phyloP scores from a whole-genome alignment of 2,329 filamentous ascomycete genomes.

The Cladosporium austrohemisphaericum region DNA sequence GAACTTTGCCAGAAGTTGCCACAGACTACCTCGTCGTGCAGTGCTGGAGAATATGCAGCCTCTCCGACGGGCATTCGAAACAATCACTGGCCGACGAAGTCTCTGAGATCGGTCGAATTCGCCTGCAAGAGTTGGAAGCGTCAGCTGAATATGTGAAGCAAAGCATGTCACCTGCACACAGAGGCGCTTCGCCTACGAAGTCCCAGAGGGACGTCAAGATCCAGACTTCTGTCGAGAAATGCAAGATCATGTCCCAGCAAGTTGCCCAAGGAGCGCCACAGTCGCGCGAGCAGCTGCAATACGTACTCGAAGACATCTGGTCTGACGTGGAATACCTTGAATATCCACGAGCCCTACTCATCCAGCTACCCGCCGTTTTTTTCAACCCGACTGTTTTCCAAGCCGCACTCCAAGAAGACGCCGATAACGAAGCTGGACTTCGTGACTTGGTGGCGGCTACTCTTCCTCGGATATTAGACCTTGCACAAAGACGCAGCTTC shows the following conservation, averaged over 20 bases:
- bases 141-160: background rate
- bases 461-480: conserved; percentile 19
- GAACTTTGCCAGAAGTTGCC: conserved; percentile 42
- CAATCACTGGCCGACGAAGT: background rate
- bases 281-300: background rate
- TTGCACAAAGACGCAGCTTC: conserved; percentile 30
- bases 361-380: conserved; percentile 36
- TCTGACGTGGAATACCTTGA: conserved; percentile 47
- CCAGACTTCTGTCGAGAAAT: conserved; percentile 23
- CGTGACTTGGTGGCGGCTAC: conserved; percentile 11
- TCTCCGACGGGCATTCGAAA: background rate
- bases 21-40: conserved; percentile 36
- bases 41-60: conserved; percentile 25
- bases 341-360: conserved; percentile 39
- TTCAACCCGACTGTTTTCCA: conserved; percentile 31
- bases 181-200: conserved; percentile 3
- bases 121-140: background rate
- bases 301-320: conserved; percentile 39
- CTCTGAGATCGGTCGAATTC: background rate
- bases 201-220: conserved; percentile 29
- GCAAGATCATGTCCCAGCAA: conserved; percentile 14
- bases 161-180: background rate
- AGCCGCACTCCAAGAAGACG: conserved; percentile 16
- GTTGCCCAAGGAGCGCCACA: background rate
- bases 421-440: conserved; percentile 1